phyloP scores from a whole-genome alignment of 441 rosid species.

The Adansonia madagascariensis region DNA sequence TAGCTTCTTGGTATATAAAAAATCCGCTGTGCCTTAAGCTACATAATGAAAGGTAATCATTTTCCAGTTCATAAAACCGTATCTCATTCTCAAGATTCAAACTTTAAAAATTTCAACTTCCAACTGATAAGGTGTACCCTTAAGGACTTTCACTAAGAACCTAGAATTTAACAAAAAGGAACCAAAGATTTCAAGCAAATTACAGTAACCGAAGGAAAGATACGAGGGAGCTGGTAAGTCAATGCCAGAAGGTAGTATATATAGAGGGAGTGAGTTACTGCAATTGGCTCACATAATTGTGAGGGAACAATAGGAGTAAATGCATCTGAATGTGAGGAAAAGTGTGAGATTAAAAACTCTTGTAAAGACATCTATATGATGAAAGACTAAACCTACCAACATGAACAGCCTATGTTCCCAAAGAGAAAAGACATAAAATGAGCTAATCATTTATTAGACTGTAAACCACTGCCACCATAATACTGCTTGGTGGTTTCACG shows the following conservation, averaged over 20 bases:
- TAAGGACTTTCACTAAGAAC: not conserved
- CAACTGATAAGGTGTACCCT: not conserved
- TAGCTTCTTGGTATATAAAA: not conserved
- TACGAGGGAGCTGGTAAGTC: not conserved
- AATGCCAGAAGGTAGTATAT: not conserved
- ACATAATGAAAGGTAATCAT: not conserved
- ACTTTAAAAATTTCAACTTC: not conserved
- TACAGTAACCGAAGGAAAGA: not conserved
- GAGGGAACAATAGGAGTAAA: not conserved
- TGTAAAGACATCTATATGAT: conserved; percentile 7
- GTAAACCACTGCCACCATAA: conserved; percentile 83
- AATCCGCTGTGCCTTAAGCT: not conserved
- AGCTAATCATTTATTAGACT: conserved; percentile 55
- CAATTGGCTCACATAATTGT: not conserved
- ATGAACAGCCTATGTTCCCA: conserved; percentile 14
- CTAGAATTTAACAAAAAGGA: not conserved
- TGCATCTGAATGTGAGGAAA: not conserved
- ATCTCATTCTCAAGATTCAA: conserved; percentile 8
- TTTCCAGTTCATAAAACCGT: not conserved
- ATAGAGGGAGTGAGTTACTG: not conserved
- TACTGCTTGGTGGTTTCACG: conserved; percentile 82
- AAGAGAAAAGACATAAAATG: not conserved
- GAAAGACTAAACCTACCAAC: conserved; percentile 16
- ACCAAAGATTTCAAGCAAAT: not conserved
- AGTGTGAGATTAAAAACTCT: not conserved